Conservation (phyloP, 2,329 filamentous ascomycete genomes). For the Alternaria consortialis region DNA sequence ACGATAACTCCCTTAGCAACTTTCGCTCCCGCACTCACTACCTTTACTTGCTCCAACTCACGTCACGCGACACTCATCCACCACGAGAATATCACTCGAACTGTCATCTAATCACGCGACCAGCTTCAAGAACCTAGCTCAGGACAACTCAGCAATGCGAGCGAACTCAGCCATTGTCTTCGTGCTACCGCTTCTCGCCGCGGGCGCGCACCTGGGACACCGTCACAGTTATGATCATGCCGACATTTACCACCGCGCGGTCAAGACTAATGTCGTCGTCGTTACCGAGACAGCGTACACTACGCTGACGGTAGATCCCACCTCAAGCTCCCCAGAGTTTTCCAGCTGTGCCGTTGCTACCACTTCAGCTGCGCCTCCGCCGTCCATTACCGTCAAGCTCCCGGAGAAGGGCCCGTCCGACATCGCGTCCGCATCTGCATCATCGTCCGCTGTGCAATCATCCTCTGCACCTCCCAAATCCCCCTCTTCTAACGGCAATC, state of each 20-base stretch:
- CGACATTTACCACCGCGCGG: slow-evolving; percentile 1
- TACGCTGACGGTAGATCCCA: slow-evolving; percentile 9
- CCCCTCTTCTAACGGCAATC: not conserved
- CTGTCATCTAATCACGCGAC: not conserved
- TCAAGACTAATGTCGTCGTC: slow-evolving; percentile 13
- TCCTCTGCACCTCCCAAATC: not conserved
- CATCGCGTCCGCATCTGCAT: not conserved
- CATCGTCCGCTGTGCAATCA: not conserved
- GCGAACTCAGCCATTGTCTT: not conserved
- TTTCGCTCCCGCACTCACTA: not conserved
- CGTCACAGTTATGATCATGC: slow-evolving; percentile 6
- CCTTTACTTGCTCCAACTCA: not conserved
- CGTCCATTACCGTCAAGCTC: not conserved
- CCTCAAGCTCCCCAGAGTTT: not conserved
- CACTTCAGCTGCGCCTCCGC: not conserved
- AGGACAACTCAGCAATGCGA: slow-evolving; percentile 7
- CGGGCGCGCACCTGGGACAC: not conserved
- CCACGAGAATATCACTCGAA: not conserved
- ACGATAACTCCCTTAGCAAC: slow-evolving; percentile 1
- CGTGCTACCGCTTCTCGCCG: slow-evolving; percentile 5
- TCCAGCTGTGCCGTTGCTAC: not conserved
- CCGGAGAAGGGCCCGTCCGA: not conserved
- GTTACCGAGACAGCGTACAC: slow-evolving; percentile 19
- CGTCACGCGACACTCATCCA: slow-evolving; percentile 3
- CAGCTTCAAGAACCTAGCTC: not conserved